Conservation (phyloP, 257 asterid genomes). For the Przewalskia tangutica region DNA sequence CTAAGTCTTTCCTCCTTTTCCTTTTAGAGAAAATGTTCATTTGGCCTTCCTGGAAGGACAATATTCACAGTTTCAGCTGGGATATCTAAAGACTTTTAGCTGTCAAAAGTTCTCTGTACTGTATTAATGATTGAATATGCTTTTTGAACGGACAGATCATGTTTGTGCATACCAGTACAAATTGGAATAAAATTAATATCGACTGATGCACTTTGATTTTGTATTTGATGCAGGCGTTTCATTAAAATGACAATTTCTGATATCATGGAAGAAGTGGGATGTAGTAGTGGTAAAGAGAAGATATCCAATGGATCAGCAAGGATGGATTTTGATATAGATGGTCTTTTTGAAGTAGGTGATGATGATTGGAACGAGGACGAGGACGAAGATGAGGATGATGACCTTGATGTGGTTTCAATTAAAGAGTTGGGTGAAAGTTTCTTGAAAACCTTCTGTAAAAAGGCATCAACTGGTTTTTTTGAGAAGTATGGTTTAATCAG, state of each 20-base stretch:
- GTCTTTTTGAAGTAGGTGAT: constrained; percentile 43
- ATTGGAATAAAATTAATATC: neutral
- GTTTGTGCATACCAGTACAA: neutral
- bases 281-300: constrained; percentile 13
- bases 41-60: neutral
- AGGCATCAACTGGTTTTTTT: constrained; percentile 63
- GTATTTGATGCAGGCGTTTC: neutral
- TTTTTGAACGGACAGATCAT: neutral
- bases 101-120: neutral
- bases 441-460: constrained; percentile 48
- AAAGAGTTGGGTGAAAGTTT: constrained; percentile 15
- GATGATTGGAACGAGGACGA: constrained; percentile 46
- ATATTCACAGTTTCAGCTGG: neutral
- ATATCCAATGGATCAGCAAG: constrained; percentile 5
- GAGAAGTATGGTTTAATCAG: constrained; percentile 68
- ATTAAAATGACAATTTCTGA: constrained; percentile 1
- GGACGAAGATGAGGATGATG: constrained; percentile 21
- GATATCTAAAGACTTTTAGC: neutral
- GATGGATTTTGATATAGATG: constrained; percentile 19
- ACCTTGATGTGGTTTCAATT: constrained; percentile 23
- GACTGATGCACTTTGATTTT: neutral
- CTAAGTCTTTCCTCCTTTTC: neutral
- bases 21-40: neutral
- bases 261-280: constrained; percentile 10
- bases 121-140: neutral